Evolutionary conservation across 148 eudicot species (phyloP).

Genomic region (Nepenthes gracilis): DNA sequence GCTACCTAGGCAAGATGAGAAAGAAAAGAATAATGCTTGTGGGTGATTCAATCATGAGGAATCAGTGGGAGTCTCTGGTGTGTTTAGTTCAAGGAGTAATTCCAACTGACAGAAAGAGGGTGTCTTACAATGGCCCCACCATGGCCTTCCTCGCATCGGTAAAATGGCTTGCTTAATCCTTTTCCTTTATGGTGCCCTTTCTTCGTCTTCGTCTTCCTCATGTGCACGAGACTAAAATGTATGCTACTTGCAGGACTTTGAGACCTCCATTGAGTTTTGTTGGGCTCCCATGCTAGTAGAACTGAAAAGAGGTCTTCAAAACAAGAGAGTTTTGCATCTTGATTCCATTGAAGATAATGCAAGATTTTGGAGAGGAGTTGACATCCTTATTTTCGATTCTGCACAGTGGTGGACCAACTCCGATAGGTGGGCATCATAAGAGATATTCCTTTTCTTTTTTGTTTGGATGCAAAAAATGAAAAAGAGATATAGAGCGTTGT

Average conservation of each 20-base stretch:
- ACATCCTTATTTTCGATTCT: constrained; percentile 73
- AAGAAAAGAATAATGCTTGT: constrained; percentile 75
- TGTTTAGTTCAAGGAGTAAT: constrained; percentile 74
- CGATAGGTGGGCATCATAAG: constrained; percentile 47
- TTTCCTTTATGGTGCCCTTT: background rate
- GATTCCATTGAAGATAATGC: constrained; percentile 78
- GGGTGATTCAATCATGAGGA: constrained; percentile 88
- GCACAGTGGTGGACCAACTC: constrained; percentile 95
- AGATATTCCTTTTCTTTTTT: background rate
- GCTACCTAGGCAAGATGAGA: constrained; percentile 71
- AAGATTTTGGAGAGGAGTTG: constrained; percentile 65
- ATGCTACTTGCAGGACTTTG: constrained; percentile 41
- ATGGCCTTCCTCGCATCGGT: constrained; percentile 62
- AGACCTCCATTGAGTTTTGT: constrained; percentile 57
- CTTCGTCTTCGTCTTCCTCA: too few species aligned
- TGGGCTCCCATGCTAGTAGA: constrained; percentile 91
- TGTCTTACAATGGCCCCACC: constrained; percentile 59
- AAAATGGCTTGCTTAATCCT: background rate
- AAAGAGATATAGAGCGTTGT: too few species aligned
- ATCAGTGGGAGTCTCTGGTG: constrained; percentile 91
- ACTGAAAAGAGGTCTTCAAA: constrained; percentile 25
- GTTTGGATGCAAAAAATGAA: background rate
- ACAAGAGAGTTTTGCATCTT: constrained; percentile 53
- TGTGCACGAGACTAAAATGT: too few species aligned
- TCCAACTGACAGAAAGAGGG: constrained; percentile 46